phyloP scores from a whole-genome alignment of 2,329 filamentous ascomycete species.

The Pyricularia pennisetigena region DNA sequence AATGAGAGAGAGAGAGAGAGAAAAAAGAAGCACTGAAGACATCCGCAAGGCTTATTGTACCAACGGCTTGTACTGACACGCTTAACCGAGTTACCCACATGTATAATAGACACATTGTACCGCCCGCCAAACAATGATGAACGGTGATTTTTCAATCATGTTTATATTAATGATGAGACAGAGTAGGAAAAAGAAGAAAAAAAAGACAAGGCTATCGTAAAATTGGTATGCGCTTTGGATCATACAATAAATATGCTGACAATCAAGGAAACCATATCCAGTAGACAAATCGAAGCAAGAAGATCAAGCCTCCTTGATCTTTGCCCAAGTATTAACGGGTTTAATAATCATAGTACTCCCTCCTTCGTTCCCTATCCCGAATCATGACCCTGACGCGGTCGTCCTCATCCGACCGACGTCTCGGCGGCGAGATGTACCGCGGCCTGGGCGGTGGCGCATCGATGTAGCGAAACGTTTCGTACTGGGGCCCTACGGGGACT shows the following conservation, averaged over 20 bases:
- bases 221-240: background rate
- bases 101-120: too few relatives aligned
- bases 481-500: constrained; percentile 28
- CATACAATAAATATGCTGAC: background rate
- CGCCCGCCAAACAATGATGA: too few relatives aligned
- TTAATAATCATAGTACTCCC: constrained; percentile 18
- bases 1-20: too few relatives aligned
- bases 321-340: background rate
- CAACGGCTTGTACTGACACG: background rate
- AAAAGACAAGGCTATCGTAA: background rate
- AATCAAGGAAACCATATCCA: background rate
- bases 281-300: background rate
- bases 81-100: background rate
- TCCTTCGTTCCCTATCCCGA: constrained; percentile 20
- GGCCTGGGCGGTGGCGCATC: constrained; percentile 32
- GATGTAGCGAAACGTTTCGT: constrained; percentile 43
- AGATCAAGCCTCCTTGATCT: background rate
- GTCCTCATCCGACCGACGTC: constrained; percentile 21
- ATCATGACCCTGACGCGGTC: constrained; percentile 21
- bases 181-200: background rate
- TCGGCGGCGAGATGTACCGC: constrained; percentile 19
- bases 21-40: too few relatives aligned
- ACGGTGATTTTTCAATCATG: too few relatives aligned
- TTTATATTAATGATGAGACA: background rate
- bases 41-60: background rate